phyloP scores from a whole-genome alignment of 106 monocot species.

The Posidonia australis region DNA sequence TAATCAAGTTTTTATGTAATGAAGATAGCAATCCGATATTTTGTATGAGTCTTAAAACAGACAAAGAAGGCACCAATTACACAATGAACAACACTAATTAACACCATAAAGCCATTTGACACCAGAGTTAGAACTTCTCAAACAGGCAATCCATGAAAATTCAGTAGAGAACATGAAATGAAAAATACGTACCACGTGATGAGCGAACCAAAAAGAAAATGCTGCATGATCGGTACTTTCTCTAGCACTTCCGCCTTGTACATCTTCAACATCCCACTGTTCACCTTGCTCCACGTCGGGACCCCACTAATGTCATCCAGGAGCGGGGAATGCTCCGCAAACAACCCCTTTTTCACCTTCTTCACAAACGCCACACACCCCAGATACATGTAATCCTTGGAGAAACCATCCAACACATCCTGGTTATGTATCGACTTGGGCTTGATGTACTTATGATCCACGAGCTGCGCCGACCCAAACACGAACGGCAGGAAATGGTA shows the following conservation, averaged over 20 bases:
- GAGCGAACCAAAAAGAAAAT: slow-evolving; percentile 86
- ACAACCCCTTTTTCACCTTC: slow-evolving; percentile 90
- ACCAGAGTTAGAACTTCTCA: too few species aligned
- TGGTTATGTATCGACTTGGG: slow-evolving; percentile 92
- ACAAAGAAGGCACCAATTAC: too few species aligned
- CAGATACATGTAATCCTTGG: slow-evolving; percentile 72
- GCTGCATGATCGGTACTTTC: slow-evolving; percentile 99
- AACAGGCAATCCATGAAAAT: too few species aligned
- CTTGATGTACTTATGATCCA: slow-evolving; percentile 97
- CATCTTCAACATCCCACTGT: slow-evolving; percentile 92
- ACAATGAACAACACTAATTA: too few species aligned
- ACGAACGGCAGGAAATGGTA: slow-evolving; percentile 90
- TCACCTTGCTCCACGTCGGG: slow-evolving; percentile 66
- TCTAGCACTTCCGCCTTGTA: slow-evolving; percentile 93
- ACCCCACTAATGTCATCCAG: slow-evolving; percentile 95
- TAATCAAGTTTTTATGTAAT: too few species aligned
- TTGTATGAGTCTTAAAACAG: too few species aligned
- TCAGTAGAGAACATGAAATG: too few species aligned
- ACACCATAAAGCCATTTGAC: too few species aligned
- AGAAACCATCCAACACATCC: slow-evolving; percentile 80
- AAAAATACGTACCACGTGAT: slow-evolving; percentile 46
- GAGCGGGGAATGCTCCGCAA: slow-evolving; percentile 89
- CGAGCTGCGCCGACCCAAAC: slow-evolving; percentile 80
- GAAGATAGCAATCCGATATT: too few species aligned
- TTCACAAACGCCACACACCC: slow-evolving; percentile 63